Evolutionary conservation across 2,329 filamentous ascomycete species (phyloP).

Genomic region (Onygenales sp.): DNA sequence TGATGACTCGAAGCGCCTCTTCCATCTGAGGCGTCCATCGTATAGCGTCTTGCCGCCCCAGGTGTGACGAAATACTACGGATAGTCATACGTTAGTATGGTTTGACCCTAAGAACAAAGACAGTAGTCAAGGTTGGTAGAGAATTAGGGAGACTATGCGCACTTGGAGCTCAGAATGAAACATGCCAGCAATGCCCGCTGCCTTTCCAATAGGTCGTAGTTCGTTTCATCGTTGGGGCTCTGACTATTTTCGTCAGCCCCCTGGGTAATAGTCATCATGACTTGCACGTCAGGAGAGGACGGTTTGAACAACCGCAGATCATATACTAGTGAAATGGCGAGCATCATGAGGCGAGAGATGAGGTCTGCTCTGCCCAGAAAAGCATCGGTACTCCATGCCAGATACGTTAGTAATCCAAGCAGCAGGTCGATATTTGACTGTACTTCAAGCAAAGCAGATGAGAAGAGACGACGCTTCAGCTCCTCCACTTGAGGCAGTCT

Average conservation of each 20-base stretch:
- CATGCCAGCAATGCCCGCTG: slow-evolving; percentile 23
- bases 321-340: slow-evolving; percentile 28
- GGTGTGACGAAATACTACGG: slow-evolving; percentile 24
- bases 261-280: slow-evolving; percentile 23
- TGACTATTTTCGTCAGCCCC: slow-evolving; percentile 14
- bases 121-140: background rate
- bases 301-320: slow-evolving; percentile 28
- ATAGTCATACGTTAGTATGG: slow-evolving; percentile 7
- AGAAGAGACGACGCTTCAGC: slow-evolving; percentile 22
- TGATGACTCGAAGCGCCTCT: slow-evolving; percentile 22
- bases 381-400: slow-evolving; percentile 28
- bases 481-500: slow-evolving; percentile 19
- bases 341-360: slow-evolving; percentile 27
- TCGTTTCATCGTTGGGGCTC: slow-evolving; percentile 8
- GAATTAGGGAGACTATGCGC: slow-evolving; percentile 1
- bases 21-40: slow-evolving; percentile 33
- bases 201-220: slow-evolving; percentile 15
- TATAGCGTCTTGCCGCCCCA: slow-evolving; percentile 25
- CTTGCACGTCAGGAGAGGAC: slow-evolving; percentile 18
- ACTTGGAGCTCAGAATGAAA: slow-evolving; percentile 24
- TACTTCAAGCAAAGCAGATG: slow-evolving; percentile 19
- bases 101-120: too few relatives aligned
- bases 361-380: slow-evolving; percentile 23
- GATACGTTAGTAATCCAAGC: slow-evolving; percentile 26
- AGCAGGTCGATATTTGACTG: slow-evolving; percentile 28